Evolutionary conservation across 768 basidiomycete genomes (phyloP), one percentile per base, ranked within the genome.

Genomic region (Saitozyma podzolica): DNA sequence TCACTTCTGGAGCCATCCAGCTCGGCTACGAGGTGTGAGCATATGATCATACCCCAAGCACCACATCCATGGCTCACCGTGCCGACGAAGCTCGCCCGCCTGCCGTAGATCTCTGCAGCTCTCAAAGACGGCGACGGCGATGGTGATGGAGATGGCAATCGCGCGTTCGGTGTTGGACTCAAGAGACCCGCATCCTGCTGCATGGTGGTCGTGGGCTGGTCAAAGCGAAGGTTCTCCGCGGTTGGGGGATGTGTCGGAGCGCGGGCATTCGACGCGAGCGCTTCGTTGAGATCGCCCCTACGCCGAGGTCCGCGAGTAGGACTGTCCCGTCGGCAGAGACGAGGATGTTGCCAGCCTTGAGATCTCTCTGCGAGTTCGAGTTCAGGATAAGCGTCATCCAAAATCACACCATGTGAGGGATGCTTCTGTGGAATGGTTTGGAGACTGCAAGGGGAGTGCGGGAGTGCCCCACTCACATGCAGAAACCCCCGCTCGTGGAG

Each of bases 1-100:
- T 90, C 20, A 96, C 84, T 70, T 97, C 94, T 1, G 94, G 94
- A 0, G 94, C 91, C 93, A 96, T 97, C 91, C 91, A 96, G 76
- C 90, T 91, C 0, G 94, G 94, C 86, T 72, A 54, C 87, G 20
- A 20, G 41, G 9, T 16, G 19, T 37, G 41, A 49, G n/a, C 50
- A 45, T 10, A 20, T 10, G 56, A 11, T 56, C 29, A 29, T 29
- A 5, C 53, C 20, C 49, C 40, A 54, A 37, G 20, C 29, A 16
- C 9, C 14, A 56, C 19, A 39, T 54, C 29, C 40, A 11, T 54
- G 67, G 45, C 54, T 42, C 54, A 65, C 50, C 5, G 93, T 96
- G 54, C 94, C 94, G 13, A 96, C 94, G 73, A 96, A 96, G 9
- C 89, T 90, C 75, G 88, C 90, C 60, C 37, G 43, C n/a, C 86